These are phyloP conservation scores for Huiozyma sinensis DNA, from an alignment of 805 yeast species.

Conservation along the genomic window DNA sequence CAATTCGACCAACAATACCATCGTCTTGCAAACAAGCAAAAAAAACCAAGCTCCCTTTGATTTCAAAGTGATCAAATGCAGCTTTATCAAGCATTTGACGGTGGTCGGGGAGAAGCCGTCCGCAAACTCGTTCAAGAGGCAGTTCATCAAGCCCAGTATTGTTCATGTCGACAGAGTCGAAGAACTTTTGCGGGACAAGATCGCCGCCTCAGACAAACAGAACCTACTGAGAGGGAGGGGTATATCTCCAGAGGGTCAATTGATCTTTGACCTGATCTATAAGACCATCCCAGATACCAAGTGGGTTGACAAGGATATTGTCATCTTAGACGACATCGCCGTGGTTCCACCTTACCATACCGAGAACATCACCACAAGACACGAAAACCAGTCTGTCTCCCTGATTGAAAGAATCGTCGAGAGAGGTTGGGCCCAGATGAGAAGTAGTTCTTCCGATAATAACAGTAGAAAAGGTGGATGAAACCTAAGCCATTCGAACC, in stretches of 20 bases:
- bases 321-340: constrained; percentile 37
- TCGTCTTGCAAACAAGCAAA: constrained; percentile 24
- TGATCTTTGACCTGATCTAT: constrained; percentile 33
- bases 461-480: constrained; percentile 44
- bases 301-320: constrained; percentile 35
- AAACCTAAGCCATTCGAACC: constrained; percentile 1
- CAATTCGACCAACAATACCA: constrained; percentile 33
- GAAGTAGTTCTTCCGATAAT: constrained; percentile 9
- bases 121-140: constrained; percentile 22
- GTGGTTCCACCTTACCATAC: constrained; percentile 36
- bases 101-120: constrained; percentile 32
- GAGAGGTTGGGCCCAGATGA: constrained; percentile 38
- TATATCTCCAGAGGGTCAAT: constrained; percentile 34
- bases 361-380: constrained; percentile 14
- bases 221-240: constrained; percentile 27
- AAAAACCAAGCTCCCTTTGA: constrained; percentile 15
- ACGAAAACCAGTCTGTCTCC: constrained; percentile 25
- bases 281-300: constrained; percentile 36
- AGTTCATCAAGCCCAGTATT: constrained; percentile 27
- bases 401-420: constrained; percentile 40
- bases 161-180: constrained; percentile 24
- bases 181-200: constrained; percentile 15
- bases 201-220: constrained; percentile 18
- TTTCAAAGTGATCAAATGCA: constrained; percentile 45
- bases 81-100: constrained; percentile 45